phyloP scores from a whole-genome alignment of 1,139 yeast species.

The Casaregolazyma suthepensis region DNA sequence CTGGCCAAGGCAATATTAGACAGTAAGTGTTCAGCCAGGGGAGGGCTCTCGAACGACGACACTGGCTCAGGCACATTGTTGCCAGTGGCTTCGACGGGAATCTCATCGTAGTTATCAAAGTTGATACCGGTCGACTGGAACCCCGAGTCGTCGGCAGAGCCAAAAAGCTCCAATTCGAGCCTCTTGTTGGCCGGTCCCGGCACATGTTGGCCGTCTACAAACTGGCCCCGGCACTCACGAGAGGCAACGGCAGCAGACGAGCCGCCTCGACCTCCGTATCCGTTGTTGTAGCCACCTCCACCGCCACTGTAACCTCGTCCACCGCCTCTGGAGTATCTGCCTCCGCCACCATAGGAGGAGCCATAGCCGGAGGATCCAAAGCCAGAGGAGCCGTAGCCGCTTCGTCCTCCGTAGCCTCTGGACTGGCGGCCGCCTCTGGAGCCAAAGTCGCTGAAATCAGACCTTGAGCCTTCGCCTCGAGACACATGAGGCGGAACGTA shows the following conservation, averaged over 20 bases:
- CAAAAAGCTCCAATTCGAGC: conserved; percentile 77
- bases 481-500: conserved; percentile 69
- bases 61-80: conserved; percentile 93
- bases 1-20: conserved; percentile 84
- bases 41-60: conserved; percentile 81
- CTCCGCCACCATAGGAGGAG: conserved; percentile 21
- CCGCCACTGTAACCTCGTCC: conserved; percentile 28
- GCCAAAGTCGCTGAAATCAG: conserved; percentile 26
- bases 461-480: conserved; percentile 15
- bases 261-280: conserved; percentile 31
- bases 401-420: conserved; percentile 15
- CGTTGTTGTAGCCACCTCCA: conserved; percentile 24
- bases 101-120: conserved; percentile 96
- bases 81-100: conserved; percentile 98
- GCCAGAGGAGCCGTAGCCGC: conserved; percentile 24
- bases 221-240: conserved; percentile 38
- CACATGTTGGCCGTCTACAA: conserved; percentile 83
- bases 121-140: conserved; percentile 96
- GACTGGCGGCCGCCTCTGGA: conserved; percentile 24
- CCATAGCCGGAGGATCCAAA: conserved; percentile 18
- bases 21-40: conserved; percentile 79
- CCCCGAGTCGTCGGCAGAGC: conserved; percentile 72
- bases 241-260: conserved; percentile 35
- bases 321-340: conserved; percentile 23
- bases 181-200: conserved; percentile 71